A percentile compares a stretch with the other conserved stretches of the same genome.
Conservation (phyloP, 139 green algal species). For the Coccomyxa sp. region DNA sequence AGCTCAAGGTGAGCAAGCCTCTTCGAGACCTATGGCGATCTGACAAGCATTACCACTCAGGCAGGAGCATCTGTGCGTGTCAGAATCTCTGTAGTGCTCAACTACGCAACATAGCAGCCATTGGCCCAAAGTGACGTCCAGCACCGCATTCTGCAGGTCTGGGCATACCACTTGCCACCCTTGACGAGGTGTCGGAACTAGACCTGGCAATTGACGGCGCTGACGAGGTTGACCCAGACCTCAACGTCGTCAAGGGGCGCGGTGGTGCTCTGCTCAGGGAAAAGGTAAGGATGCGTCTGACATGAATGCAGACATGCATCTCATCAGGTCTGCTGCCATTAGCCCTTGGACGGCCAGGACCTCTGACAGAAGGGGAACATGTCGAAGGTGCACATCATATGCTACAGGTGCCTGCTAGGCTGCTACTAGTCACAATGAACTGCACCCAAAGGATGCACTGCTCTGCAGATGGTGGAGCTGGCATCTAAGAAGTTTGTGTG, state of each 20-base stretch:
- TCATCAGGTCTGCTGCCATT: no score
- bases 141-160: conserved; percentile 33
- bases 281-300: no score
- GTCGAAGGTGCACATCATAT: background rate
- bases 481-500: conserved; percentile 93
- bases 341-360: no score
- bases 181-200: conserved; percentile 92
- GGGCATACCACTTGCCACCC: conserved; percentile 94
- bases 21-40: background rate
- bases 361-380: no score
- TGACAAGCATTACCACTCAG: background rate
- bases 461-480: conserved; percentile 92
- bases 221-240: conserved; percentile 94
- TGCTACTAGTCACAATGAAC: background rate
- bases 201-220: conserved; percentile 98
- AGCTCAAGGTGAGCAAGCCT: conserved; percentile 48
- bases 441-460: background rate
- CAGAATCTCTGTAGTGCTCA: no score
- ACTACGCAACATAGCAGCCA: background rate
- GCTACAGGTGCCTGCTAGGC: background rate
- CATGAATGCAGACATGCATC: no score
- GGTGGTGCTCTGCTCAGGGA: conserved; percentile 96
- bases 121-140: background rate
- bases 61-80: background rate
- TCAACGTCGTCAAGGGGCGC: conserved; percentile 98